Conservation (phyloP, 2,329 filamentous ascomycete species). For the Apiospora arundinis region DNA sequence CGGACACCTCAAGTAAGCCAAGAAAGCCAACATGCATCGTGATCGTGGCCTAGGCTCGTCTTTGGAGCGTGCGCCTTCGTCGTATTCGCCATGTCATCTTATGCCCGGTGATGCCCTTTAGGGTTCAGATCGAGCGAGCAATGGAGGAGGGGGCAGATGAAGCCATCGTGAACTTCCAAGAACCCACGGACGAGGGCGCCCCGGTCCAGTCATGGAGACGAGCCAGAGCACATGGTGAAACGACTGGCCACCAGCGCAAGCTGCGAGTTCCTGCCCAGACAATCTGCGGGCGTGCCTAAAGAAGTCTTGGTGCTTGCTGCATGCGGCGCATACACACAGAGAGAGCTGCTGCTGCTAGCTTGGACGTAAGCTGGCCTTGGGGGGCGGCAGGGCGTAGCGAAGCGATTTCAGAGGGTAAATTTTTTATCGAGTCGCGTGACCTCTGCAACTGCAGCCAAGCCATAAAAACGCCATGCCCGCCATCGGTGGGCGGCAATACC, state of each 20-base stretch:
- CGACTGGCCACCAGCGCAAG: not conserved
- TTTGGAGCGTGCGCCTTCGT: not conserved
- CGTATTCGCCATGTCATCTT: not conserved
- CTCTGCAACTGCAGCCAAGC: constrained; percentile 6
- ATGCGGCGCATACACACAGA: not conserved
- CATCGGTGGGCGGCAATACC: not conserved
- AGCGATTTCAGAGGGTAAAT: not conserved
- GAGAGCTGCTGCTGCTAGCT: not conserved
- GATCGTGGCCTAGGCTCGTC: not conserved
- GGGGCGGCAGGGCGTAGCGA: not conserved
- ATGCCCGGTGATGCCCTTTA: not conserved
- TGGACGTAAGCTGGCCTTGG: not conserved
- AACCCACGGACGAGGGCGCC: not conserved
- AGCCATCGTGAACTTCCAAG: constrained; percentile 5
- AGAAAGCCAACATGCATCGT: not conserved
- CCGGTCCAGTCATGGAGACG: not conserved
- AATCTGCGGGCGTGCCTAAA: not conserved
- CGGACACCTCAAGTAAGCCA: not conserved
- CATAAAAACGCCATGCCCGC: not conserved
- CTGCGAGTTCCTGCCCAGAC: not conserved
- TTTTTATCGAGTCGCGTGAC: constrained; percentile 2
- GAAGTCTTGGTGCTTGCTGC: not conserved
- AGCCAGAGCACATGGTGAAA: not conserved
- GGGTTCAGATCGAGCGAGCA: not conserved
- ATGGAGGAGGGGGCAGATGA: not conserved